Evolutionary conservation across 352 stramenopile genomes (phyloP), one percentile per base, ranked within the genome.

Genomic region (Thalassiosira exigua): DNA sequence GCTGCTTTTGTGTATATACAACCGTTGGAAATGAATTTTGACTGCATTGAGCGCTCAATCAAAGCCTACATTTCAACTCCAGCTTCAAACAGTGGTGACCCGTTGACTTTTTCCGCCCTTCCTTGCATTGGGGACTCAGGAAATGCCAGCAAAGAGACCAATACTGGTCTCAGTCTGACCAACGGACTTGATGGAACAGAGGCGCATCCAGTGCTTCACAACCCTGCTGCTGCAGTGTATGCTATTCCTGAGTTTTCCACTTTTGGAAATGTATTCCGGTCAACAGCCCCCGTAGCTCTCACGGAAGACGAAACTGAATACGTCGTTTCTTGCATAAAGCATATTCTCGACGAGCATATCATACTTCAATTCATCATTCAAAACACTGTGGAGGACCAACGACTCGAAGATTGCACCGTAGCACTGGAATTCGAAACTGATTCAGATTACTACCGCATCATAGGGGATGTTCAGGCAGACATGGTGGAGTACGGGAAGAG

Each of bases 351-450:
- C 19, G 84, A 96, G 14, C 95, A 99, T 84, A 90, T 99, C 52
- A 97, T 99, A 17, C 75, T 97, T 21, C 91, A 99, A 91, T 99
- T 99, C 81, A 95, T 93, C 44, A 94, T 99, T 65, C 92, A 96
- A 54, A 99, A 99, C 91, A 99, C 98, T 0, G 96, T 99, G 57
- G 97, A 98, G 58, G 96, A 98, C 67, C 97, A 99, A 90, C 90
- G 97, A 29, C 88, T 99, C 60, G 93, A 95, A 1, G 96, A 99
- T 75, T 95, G 98, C 21, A 96, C 89, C 54, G 89, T 96, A 17
- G 69, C 81, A 3, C 7, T 14, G 14, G 36, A 44, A 14, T 90
- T 98, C 29, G 95, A 97, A 41, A 94, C 97, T 51, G 95, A 98
- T 53, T 94, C 96, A 26, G 95, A 98, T 46, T 82, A 96, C 36